phyloP scores from a whole-genome alignment of 345 rosid species.

The Lenwebbia sp. region DNA sequence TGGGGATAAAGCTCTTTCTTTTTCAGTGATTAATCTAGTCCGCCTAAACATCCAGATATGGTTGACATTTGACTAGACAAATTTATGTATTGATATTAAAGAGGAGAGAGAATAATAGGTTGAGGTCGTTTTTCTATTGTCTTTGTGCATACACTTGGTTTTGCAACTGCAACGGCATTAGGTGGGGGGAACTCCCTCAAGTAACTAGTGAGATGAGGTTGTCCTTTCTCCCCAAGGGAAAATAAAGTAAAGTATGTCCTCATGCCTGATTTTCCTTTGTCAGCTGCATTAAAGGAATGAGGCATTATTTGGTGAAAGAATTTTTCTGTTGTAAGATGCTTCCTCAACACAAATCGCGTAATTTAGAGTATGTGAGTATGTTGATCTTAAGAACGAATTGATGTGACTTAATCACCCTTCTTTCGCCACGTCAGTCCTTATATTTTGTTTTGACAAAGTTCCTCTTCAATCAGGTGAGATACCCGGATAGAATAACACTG shows the following conservation, averaged over 20 bases:
- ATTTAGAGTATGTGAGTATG: background rate
- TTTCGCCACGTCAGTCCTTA: background rate
- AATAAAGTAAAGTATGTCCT: background rate
- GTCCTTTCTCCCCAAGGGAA: background rate
- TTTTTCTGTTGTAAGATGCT: background rate
- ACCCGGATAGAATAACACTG: slow-evolving; percentile 93
- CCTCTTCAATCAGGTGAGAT: slow-evolving; percentile 62
- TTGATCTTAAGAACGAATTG: background rate
- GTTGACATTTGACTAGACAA: background rate
- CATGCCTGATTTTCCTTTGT: background rate
- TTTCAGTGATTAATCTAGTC: background rate
- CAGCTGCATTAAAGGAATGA: background rate
- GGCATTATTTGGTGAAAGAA: background rate
- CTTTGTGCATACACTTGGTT: background rate
- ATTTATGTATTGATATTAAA: background rate
- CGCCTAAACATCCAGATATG: background rate
- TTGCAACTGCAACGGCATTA: background rate
- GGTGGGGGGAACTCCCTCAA: background rate
- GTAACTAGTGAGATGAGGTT: background rate
- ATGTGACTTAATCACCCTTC: background rate
- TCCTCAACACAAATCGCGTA: background rate
- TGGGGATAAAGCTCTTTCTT: background rate
- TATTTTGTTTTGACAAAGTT: slow-evolving; percentile 2
- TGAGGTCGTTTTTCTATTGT: background rate
- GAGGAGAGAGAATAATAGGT: background rate